phyloP scores from a whole-genome alignment of 768 basidiomycete species.

The Xerocomus potaroensis region DNA sequence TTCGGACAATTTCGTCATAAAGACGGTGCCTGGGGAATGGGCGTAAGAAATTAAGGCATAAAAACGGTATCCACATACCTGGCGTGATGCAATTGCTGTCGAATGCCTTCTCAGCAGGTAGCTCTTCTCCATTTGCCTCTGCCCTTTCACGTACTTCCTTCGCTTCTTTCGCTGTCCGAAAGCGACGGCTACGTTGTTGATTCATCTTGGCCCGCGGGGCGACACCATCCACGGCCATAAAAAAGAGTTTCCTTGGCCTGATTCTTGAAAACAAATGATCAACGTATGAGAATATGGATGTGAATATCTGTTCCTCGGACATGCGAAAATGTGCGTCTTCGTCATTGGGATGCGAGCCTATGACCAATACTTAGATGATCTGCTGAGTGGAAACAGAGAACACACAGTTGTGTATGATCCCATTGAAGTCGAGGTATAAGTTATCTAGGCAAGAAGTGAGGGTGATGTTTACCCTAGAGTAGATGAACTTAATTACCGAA shows the following conservation, averaged over 20 bases:
- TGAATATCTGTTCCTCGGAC: conserved; percentile 96
- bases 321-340: conserved; percentile 93
- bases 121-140: conserved; percentile 79
- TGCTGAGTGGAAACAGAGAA: not conserved
- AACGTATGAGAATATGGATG: conserved; percentile 94
- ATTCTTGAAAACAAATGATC: conserved; percentile 96
- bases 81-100: conserved; percentile 99
- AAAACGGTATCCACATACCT: conserved; percentile 46
- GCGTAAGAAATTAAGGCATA: not conserved
- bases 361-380: not conserved
- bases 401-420: conserved; percentile 80
- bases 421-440: conserved; percentile 92
- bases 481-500: conserved; percentile 58
- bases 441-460: conserved; percentile 53
- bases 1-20: conserved; percentile 90
- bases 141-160: conserved; percentile 86
- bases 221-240: conserved; percentile 98
- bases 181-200: conserved; percentile 90
- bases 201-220: conserved; percentile 99
- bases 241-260: conserved; percentile 95
- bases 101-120: conserved; percentile 93
- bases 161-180: conserved; percentile 91
- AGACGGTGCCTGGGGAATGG: conserved; percentile 67
- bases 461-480: not conserved
- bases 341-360: conserved; percentile 94